phyloP scores from a whole-genome alignment of 2,329 filamentous ascomycete genomes.

The Trichoderma lentiforme region DNA sequence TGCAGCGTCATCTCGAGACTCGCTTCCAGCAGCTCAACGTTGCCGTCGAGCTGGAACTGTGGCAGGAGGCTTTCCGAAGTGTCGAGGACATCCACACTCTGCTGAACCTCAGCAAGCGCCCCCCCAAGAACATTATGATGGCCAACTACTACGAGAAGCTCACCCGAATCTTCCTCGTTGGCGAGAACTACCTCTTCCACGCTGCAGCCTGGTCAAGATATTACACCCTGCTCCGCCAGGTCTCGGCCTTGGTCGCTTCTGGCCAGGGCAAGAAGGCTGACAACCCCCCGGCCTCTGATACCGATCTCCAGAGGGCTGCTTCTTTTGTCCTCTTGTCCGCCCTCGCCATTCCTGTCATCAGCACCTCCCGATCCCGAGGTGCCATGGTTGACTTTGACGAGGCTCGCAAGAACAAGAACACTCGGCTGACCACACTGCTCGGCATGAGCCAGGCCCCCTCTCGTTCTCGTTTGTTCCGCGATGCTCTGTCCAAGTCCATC shows the following conservation, averaged over 20 bases:
- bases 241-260: conserved; percentile 74
- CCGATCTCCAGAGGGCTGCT: conserved; percentile 88
- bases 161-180: conserved; percentile 96
- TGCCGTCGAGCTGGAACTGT: conserved; percentile 93
- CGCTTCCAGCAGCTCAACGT: conserved; percentile 98
- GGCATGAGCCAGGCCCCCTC: conserved; percentile 90
- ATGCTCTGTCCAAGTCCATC: conserved; percentile 90
- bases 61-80: conserved; percentile 99
- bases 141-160: conserved; percentile 99
- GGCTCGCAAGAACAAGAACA: conserved; percentile 98
- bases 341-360: conserved; percentile 97
- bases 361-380: conserved; percentile 91
- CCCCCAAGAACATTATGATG: conserved; percentile 99
- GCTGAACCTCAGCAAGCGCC: conserved; percentile 94
- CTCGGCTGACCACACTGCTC: conserved; percentile 89
- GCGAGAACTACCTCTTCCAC: conserved; percentile 99
- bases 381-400: conserved; percentile 96
- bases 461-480: conserved; percentile 87
- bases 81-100: conserved; percentile 99
- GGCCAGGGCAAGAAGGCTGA: conserved; percentile 91
- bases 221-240: conserved; percentile 93
- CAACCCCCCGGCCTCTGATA: conserved; percentile 84
- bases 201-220: conserved; percentile 96
- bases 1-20: conserved; percentile 95
- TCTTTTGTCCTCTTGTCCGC: conserved; percentile 95